A percentile compares a stretch with the other conserved stretches of the same genome.
phyloP scores from a whole-genome alignment of 106 monocot species.

The Iris macrosiphon region DNA sequence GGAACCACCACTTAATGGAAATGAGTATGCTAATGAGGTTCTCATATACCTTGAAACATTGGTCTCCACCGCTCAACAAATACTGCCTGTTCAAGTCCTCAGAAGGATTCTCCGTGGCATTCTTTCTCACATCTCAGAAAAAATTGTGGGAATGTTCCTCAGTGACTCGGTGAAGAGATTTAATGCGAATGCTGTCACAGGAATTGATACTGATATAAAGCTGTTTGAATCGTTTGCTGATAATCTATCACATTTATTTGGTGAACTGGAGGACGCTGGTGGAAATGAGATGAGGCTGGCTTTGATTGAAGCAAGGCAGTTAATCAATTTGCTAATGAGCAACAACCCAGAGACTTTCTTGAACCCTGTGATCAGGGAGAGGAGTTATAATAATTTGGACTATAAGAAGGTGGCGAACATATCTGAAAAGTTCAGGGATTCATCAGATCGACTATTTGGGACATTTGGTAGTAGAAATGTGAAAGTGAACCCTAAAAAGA shows the following conservation, averaged over 20 bases:
- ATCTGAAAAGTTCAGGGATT: conserved; percentile 91
- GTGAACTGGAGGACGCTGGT: conserved; percentile 34
- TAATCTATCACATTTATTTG: conserved; percentile 34
- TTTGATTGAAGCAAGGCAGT: conserved; percentile 75
- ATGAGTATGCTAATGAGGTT: conserved; percentile 90
- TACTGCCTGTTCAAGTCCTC: conserved; percentile 61
- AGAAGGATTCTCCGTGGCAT: conserved; percentile 55
- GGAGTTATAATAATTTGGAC: conserved; percentile 84
- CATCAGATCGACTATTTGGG: conserved; percentile 77
- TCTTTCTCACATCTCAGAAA: conserved; percentile 70
- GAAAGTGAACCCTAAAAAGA: conserved; percentile 79
- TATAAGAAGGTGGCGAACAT: conserved; percentile 74
- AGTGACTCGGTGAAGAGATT: conserved; percentile 79
- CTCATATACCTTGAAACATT: conserved; percentile 86
- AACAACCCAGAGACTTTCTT: conserved; percentile 85
- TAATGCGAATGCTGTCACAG: conserved; percentile 69
- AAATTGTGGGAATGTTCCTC: conserved; percentile 72
- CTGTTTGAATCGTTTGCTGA: conserved; percentile 86
- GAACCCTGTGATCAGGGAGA: conserved; percentile 90
- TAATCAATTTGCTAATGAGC: conserved; percentile 84
- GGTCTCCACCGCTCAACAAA: conserved; percentile 72
- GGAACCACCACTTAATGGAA: conserved; percentile 50
- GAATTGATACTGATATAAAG: conserved; percentile 70
- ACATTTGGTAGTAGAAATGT: conserved; percentile 72
- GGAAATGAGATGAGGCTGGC: conserved; percentile 52